Evolutionary conservation across 345 rosid species (phyloP).

Genomic region (Anastatica hierochuntica): DNA sequence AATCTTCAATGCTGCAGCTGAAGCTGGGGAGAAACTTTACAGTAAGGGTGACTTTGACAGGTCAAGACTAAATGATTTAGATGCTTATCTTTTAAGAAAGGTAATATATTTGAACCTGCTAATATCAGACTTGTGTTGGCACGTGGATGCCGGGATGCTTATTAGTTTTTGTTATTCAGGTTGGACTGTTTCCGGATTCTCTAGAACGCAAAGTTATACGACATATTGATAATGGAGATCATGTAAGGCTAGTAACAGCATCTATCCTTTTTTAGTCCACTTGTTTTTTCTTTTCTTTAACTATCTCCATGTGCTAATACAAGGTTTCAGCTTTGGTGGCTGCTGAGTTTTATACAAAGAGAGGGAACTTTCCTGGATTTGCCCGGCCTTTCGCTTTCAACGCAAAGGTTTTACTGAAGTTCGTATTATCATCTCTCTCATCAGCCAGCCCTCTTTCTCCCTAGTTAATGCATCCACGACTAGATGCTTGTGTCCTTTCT

Average conservation of each 20-base stretch:
- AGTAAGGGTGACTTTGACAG: constrained; percentile 53
- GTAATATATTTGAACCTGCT: constrained; percentile 27
- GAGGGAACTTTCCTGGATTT: constrained; percentile 74
- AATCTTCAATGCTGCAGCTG: constrained; percentile 45
- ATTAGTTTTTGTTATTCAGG: constrained; percentile 33
- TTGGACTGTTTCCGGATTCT: constrained; percentile 77
- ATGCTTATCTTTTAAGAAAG: constrained; percentile 55
- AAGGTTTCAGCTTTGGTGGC: constrained; percentile 92
- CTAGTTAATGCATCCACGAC: not conserved
- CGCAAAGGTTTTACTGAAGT: constrained; percentile 66
- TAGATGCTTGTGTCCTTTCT: not conserved
- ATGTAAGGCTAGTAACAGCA: constrained; percentile 37
- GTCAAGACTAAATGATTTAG: constrained; percentile 42
- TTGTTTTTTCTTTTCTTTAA: constrained; percentile 13
- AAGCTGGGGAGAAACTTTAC: constrained; percentile 52
- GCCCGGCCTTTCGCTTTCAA: constrained; percentile 74
- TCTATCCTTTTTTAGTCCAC: not conserved
- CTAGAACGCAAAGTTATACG: constrained; percentile 66
- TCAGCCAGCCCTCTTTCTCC: not conserved
- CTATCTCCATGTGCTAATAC: constrained; percentile 17
- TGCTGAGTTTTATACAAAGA: constrained; percentile 67
- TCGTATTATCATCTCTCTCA: constrained; percentile 27
- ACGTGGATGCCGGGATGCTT: constrained; percentile 1
- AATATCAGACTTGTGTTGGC: not conserved
- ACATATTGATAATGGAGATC: constrained; percentile 62